Conservation (phyloP, 1,284 basidiomycete species). For the Cutaneotrichosporon mucoides region DNA sequence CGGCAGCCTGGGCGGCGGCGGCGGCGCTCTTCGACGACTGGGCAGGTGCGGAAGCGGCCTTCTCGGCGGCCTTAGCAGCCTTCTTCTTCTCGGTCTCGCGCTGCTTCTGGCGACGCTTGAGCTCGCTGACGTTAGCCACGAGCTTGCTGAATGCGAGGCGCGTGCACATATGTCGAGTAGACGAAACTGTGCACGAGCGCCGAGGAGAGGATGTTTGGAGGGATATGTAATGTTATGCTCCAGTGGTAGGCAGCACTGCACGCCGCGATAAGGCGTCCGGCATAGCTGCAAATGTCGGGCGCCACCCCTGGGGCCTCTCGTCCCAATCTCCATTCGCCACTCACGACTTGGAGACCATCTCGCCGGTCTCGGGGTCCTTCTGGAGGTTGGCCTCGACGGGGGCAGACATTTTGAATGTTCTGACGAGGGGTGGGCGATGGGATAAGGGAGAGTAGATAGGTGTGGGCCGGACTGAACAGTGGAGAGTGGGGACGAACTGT, state of each 20-base stretch:
- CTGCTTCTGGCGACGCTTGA: slow-evolving; percentile 84
- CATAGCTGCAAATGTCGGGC: neutral
- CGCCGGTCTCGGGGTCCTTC: slow-evolving; percentile 80
- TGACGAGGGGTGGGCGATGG: neutral
- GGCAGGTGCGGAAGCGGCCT: slow-evolving; percentile 49
- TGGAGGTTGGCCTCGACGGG: slow-evolving; percentile 40
- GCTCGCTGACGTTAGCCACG: slow-evolving; percentile 60
- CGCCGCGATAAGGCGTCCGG: too few relatives aligned
- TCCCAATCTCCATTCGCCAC: slow-evolving; percentile 39
- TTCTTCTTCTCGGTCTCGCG: slow-evolving; percentile 79
- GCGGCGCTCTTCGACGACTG: slow-evolving; percentile 48
- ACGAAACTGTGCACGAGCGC: too few relatives aligned
- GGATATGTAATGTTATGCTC: too few relatives aligned
- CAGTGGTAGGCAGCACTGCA: too few relatives aligned
- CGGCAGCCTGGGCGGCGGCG: slow-evolving; percentile 28
- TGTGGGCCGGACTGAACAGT: neutral
- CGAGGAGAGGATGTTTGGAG: too few relatives aligned
- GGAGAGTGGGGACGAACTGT: slow-evolving; percentile 2
- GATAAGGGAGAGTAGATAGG: neutral
- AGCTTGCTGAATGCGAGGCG: too few relatives aligned
- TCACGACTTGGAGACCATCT: slow-evolving; percentile 91
- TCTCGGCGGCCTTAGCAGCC: slow-evolving; percentile 70
- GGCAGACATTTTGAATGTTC: slow-evolving; percentile 43
- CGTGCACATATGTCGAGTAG: too few relatives aligned
- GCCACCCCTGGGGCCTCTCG: neutral